Evolutionary conservation across 192 early-diverging fungal genomes (phyloP), one percentile per base, ranked within the genome.

Genomic region (Linnemannia exigua): DNA sequence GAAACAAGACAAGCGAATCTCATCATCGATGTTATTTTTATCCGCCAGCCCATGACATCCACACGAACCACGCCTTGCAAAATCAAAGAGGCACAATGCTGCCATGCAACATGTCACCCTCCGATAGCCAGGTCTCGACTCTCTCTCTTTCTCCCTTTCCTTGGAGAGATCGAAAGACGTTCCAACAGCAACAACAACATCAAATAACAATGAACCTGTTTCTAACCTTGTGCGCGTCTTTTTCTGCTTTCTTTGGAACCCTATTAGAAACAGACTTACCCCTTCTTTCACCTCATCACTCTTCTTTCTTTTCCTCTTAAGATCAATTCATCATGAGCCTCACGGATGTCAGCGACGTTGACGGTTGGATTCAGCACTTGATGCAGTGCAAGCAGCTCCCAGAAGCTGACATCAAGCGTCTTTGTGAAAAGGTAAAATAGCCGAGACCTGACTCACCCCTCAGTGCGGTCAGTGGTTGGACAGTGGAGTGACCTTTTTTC

Each of bases 381-480:
- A 94, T 95, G 88, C 93, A 95, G 66, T 99, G 98, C 92, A 99
- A 99, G 91, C 97, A 97, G 87, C 93, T 99, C 73, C 91, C 95
- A 74, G 98, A 99, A 91, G 84, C 91, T 41, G 97, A 98, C 85
- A 96, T 99, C 73, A 98, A 99, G 89, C 94, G 95, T 88, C 93
- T 99, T 22, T 99, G 98, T 88, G 96, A 97, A 72, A 99, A 99
- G 96, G 98, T 97, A 92, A 88, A 76, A 78, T 72, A 22, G 5
- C 33, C 9, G 3, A 63, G 28, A 61, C 28, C 31, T 41, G 61
- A 51, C 28, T 68, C 28, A 54, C 36, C 70, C 7, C 50, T 25
- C n/a, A 17, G 48, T 15, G 15, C 2, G 9, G 22, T 54, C 6
- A 12, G 28, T 61, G 58, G 58, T 25, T 28, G 48, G 25, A 9